These are phyloP conservation scores for Halophytophthora batemanensis DNA, from an alignment of 352 stramenopile species.

Conservation along the genomic window DNA sequence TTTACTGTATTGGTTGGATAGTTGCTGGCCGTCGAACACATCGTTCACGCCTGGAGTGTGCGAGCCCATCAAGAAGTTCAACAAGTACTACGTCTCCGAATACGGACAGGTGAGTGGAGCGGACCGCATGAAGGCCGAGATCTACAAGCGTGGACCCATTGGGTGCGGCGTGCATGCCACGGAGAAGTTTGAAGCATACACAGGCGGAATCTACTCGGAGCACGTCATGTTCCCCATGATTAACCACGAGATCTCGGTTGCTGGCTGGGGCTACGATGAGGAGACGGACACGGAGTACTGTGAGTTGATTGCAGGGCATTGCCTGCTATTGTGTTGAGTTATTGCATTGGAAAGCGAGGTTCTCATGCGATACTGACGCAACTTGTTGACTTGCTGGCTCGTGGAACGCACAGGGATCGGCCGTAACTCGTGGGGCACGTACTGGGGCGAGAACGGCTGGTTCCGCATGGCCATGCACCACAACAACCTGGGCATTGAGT, in stretches of 20 bases:
- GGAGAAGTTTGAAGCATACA: conserved; percentile 79
- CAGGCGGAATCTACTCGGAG: conserved; percentile 81
- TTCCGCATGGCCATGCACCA: conserved; percentile 90
- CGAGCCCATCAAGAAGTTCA: conserved; percentile 82
- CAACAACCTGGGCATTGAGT: conserved; percentile 89
- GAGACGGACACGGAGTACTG: conserved; percentile 89
- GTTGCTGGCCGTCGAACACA: conserved; percentile 85
- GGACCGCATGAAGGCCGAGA: conserved; percentile 90
- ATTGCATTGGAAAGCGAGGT: background rate
- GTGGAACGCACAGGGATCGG: conserved; percentile 60
- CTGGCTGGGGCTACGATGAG: conserved; percentile 85
- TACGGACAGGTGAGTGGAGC: conserved; percentile 85
- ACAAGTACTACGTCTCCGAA: conserved; percentile 89
- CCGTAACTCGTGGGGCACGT: conserved; percentile 91
- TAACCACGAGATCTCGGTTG: conserved; percentile 90
- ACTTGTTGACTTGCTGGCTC: conserved; percentile 8
- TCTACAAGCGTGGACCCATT: conserved; percentile 89
- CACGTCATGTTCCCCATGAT: conserved; percentile 77
- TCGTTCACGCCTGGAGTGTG: conserved; percentile 84
- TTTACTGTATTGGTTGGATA: conserved; percentile 20
- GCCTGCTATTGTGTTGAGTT: background rate
- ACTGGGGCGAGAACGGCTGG: conserved; percentile 93
- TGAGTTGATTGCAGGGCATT: conserved; percentile 18
- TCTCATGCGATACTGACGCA: background rate
- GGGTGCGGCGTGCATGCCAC: conserved; percentile 87